Conservation (phyloP, 441 rosid genomes). For the Mallotus repandus region DNA sequence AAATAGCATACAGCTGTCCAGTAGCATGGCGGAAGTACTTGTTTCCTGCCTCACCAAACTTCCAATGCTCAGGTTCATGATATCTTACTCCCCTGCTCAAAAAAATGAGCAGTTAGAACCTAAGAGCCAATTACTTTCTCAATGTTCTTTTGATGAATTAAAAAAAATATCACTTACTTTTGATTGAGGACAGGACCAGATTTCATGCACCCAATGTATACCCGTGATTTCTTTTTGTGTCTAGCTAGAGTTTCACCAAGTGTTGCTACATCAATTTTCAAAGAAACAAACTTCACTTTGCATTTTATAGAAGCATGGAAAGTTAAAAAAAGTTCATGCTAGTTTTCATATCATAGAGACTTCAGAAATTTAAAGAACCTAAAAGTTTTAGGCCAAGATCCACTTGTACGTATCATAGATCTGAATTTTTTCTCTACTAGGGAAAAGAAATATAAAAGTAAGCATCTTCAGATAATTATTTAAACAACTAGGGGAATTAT, state of each 20-base stretch:
- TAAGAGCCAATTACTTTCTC: conserved; percentile 3
- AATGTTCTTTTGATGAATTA: background rate
- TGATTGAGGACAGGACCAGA: conserved; percentile 96
- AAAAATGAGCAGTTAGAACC: conserved; percentile 17
- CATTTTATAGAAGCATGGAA: background rate
- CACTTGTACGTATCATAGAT: no score
- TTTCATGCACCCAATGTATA: conserved; percentile 97
- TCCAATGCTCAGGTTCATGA: conserved; percentile 96
- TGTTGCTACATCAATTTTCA: conserved; percentile 57
- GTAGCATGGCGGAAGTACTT: conserved; percentile 96
- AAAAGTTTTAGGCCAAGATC: no score
- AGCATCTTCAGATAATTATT: conserved; percentile 1
- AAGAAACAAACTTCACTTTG: background rate
- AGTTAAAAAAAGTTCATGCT: background rate
- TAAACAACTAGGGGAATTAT: no score
- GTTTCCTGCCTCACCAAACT: conserved; percentile 94
- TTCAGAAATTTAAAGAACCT: background rate
- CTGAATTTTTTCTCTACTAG: background rate
- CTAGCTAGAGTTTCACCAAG: conserved; percentile 86
- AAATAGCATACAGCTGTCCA: conserved; percentile 89
- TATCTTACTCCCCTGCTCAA: conserved; percentile 83
- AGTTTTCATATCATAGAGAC: background rate
- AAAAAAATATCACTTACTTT: conserved; percentile 46
- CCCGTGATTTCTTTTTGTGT: conserved; percentile 70
- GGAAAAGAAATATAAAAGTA: background rate